These are phyloP conservation scores for Vickermania ingenoplastis DNA, from an alignment of 208 protist genomes.

Conservation along the genomic window DNA sequence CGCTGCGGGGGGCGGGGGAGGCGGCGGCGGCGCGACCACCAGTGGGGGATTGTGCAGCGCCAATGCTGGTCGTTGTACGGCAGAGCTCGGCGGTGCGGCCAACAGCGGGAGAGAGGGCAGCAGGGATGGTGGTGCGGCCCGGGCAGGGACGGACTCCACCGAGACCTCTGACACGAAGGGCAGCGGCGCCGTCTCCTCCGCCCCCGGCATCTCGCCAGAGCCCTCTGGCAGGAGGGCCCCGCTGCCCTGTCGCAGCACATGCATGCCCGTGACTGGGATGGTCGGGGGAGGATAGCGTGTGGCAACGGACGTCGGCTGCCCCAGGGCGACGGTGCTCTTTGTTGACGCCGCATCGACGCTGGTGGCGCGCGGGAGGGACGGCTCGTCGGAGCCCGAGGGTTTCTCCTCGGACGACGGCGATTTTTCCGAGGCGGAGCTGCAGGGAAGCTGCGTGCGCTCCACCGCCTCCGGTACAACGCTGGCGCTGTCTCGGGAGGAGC, in stretches of 20 bases:
- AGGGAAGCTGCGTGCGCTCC: background rate
- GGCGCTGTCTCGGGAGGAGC: background rate
- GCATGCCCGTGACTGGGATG: too few species aligned
- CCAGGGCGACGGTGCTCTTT: too few species aligned
- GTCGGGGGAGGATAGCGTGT: too few species aligned
- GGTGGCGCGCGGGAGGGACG: background rate
- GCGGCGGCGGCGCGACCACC: background rate
- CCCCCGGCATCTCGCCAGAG: too few species aligned
- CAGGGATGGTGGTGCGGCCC: background rate
- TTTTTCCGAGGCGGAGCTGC: too few species aligned
- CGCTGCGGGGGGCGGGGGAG: too few species aligned
- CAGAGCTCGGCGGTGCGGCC: background rate
- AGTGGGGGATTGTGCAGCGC: background rate
- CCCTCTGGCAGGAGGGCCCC: too few species aligned
- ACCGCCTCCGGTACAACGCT: background rate
- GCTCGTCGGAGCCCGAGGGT: background rate
- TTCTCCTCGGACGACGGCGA: background rate
- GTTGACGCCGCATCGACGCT: background rate
- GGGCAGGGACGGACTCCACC: too few species aligned
- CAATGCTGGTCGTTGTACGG: background rate
- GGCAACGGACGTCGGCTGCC: too few species aligned
- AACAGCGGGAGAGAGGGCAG: background rate
- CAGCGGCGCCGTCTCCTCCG: too few species aligned
- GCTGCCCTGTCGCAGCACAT: too few species aligned
- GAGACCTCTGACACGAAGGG: too few species aligned